Evolutionary conservation across 768 basidiomycete species (phyloP), one percentile per base, ranked within the genome.

Genomic region (Boletellus sp.): DNA sequence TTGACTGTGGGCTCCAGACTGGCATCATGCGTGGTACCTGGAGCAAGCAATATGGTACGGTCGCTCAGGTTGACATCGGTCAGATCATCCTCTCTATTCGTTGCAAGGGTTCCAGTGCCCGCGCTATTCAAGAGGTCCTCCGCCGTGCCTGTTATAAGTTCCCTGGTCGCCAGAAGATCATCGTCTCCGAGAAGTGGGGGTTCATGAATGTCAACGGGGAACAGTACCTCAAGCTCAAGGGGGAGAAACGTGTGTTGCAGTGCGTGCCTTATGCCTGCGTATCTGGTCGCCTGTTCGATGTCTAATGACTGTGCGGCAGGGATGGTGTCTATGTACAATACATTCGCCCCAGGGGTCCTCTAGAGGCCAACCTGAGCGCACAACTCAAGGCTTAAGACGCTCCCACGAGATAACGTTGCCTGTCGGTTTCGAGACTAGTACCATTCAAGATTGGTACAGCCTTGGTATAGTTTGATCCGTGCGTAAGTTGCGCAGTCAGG

Each of bases 21-120:
- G 93, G 95, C 70, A 98, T n/a, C n/a, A n/a, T 99, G 96, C 91
- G 95, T 74, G 96, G 95, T 59, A 96, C 95, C 36, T 99, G 95
- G 94, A 95, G 96, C 62, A 96, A 95, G 75, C 94, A 95, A 37
- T 94, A 96, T 71, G 94, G 93, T 58, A 92, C 87, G 16, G 94
- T 90, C 61, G 94, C 92, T 32, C 90, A 94, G 67, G 94, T 96
- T 58, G 85, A 93, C 82, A 98, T 97, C 58, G 94, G 96, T 45
- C 94, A 97, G 76, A 84, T 96, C 69, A 91, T 98, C 70, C 77
- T 87, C 31, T 87, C 84, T 48, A 86, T 97, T 72, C 90, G 94
- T 43, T 89, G 84, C 79, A 94, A 94, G 73, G 95, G 97, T 63
- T 59, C 67, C 59, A 93, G 93, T 70, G 81, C 86, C 35, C 71